Percentiles rank a stretch among this genome's conserved stretches.
Evolutionary conservation across 768 basidiomycete species (phyloP).

Genomic region (Lactarius sanguifluus): DNA sequence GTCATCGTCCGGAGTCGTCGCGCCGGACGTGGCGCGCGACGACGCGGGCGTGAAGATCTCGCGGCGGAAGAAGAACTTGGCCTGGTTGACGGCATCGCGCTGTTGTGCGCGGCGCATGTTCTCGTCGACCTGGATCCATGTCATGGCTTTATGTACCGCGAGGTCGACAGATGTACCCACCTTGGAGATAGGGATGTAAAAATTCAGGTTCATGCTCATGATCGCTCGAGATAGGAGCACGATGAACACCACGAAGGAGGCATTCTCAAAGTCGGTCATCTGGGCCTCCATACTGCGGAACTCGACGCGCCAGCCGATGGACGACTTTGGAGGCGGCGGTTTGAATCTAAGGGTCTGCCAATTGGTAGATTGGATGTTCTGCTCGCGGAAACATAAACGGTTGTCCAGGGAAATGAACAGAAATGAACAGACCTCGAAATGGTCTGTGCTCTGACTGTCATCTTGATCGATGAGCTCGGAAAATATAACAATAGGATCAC

Average conservation of each 20-base stretch:
- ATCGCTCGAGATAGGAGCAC: constrained; percentile 94
- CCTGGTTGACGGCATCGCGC: constrained; percentile 69
- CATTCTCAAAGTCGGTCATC: constrained; percentile 98
- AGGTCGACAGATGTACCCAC: constrained; percentile 39
- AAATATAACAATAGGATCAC: constrained; percentile 94
- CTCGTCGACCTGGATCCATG: constrained; percentile 75
- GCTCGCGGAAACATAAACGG: constrained; percentile 14
- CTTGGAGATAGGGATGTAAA: constrained; percentile 97
- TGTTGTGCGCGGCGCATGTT: constrained; percentile 92
- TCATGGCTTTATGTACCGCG: background rate
- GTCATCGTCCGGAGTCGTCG: constrained; percentile 39
- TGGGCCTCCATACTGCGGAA: constrained; percentile 99
- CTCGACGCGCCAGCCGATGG: constrained; percentile 97
- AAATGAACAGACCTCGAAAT: constrained; percentile 74
- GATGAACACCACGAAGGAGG: constrained; percentile 92
- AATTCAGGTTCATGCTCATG: constrained; percentile 85
- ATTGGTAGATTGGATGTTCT: constrained; percentile 99
- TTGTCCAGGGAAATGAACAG: background rate
- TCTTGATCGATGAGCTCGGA: constrained; percentile 93
- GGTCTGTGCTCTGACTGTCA: constrained; percentile 82
- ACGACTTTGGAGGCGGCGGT: constrained; percentile 89
- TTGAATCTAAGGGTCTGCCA: constrained; percentile 99
- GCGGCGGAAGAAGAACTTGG: constrained; percentile 89
- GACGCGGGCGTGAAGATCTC: constrained; percentile 61
- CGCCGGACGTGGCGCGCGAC: constrained; percentile 41